Base-by-base conservation (phyloP, 1,139 yeast genomes). In the Pneumocystis oryctolagi region DNA sequence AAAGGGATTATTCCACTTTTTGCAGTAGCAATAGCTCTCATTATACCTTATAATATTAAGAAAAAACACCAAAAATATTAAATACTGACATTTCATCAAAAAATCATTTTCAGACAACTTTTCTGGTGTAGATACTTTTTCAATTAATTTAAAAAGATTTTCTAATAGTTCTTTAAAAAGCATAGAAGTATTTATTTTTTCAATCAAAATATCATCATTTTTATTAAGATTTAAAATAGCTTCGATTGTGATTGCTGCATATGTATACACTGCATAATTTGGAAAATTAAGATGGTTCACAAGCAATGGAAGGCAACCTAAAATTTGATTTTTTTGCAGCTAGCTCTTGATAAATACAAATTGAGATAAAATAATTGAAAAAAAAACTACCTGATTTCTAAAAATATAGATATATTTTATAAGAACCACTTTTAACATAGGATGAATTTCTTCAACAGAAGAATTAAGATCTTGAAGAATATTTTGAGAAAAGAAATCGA, bases 31-130 rank as follows among this genome's bases (percentile, higher is more conserved):
- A 92, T 76, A 5, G 90, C 84, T 70, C 97, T 81, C 90, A 89
- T 89, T 3, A 88, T 78, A 68, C 64, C 62, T 57, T 57, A 25
- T 20, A 60, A 25, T 40, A 34, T 37, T 37, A 57, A 28, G 9
- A 20, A 57, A 57, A 20, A 30, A 12, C 16, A 12, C 9, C 30
- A 20, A 25, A 35, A 32, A 35, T n/a, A 9, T 55, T 1, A 42
- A 55, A 53, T 31, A 42, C 35, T 8, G 12, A 53, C 95, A 83
- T 72, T 87, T 89, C 84, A 92, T 86, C 71, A 92, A 77, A 71
- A 88, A 92, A 71, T 94, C 98, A 73, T 94, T 94, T 72, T 92
- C 97, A 0, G 97, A 92, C 65, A 94, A 77, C 71, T 89, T 90
- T 72, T 90, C 97, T 0, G 97, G 97, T 0, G 89, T 78, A 47